Conservation (phyloP, 2,329 filamentous ascomycete species). For the Orbilia quercus region DNA sequence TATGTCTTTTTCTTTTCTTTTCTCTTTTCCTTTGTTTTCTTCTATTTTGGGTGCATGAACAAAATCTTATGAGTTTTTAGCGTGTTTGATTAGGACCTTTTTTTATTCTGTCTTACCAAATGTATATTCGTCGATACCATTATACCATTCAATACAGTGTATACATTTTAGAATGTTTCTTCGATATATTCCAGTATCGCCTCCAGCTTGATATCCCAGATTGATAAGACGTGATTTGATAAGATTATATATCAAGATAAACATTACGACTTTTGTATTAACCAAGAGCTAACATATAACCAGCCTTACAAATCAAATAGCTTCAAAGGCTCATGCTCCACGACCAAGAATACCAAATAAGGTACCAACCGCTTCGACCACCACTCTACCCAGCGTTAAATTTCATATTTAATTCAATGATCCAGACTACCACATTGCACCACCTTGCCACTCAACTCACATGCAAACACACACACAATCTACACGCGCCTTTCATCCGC, state of each 20-base stretch:
- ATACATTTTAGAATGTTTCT: neutral
- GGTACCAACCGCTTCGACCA: neutral
- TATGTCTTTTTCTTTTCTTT: conserved; percentile 5
- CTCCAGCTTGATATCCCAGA: no score
- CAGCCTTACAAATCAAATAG: neutral
- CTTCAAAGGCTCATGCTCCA: no score
- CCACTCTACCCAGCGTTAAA: no score
- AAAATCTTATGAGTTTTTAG: conserved; percentile 20
- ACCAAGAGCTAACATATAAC: conserved; percentile 7
- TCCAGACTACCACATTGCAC: no score
- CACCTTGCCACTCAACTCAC: no score
- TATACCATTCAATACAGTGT: conserved; percentile 3
- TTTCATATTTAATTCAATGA: no score
- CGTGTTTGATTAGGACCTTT: neutral
- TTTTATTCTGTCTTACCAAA: no score
- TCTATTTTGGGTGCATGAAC: neutral
- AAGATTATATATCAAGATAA: neutral
- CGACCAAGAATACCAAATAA: neutral
- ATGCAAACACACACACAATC: no score
- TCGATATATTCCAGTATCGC: no score
- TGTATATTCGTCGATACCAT: conserved; percentile 5
- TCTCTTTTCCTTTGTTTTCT: conserved; percentile 1
- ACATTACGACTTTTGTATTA: conserved; percentile 19
- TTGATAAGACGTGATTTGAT: no score
- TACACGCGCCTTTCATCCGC: neutral